Base-by-base conservation (phyloP, 2,329 filamentous ascomycete genomes). In the Nothopassalora personata region DNA sequence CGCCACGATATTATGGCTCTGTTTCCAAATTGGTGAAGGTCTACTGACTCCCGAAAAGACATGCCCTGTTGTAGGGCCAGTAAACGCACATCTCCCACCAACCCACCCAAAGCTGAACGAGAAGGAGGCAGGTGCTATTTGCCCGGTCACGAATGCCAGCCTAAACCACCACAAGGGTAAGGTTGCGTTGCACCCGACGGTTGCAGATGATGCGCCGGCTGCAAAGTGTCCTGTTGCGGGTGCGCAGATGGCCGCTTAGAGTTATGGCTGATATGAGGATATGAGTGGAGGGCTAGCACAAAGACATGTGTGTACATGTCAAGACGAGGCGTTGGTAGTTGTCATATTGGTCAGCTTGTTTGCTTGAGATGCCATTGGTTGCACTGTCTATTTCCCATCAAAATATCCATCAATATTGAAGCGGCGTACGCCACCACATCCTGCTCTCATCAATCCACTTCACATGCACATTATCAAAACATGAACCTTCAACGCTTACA, bases 21-120 rank as follows among this genome's bases (percentile, higher is more conserved):
- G 23, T 23, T 23, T 3, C 23, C 23, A 1, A 23, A 23, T 23
- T 23, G 1, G 2, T 23, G 23, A 23, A 23, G 23, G 23, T 23
- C 23, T 23, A 23, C 23, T 23, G 23, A 23, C 23, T 23, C 23
- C 23, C 23, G 23, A 23, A 23, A 23, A 23, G 1, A 72, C 76
- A 1, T 79, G 76, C 64, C 76, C 76, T 0, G 72, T 78, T 10
- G 74, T 78, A 1, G 76, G 76, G n/a, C 72, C 75, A 4, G 76
- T 76, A 8, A 66, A 62, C 28, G 62, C 68, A 6, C 64, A 77
- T 18, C 68, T 79, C 7, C 76, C 76, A 5, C 76, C 76, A 9
- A 71, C 74, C 34, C 76, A 79, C 61, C 76, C 76, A 1, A 68
- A 70, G 48, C 68, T 75, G 60, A 70, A 67, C 11, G 71, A 73